phyloP scores from a whole-genome alignment of 2,329 filamentous ascomycete species.

The Fonsecaea monophora region DNA sequence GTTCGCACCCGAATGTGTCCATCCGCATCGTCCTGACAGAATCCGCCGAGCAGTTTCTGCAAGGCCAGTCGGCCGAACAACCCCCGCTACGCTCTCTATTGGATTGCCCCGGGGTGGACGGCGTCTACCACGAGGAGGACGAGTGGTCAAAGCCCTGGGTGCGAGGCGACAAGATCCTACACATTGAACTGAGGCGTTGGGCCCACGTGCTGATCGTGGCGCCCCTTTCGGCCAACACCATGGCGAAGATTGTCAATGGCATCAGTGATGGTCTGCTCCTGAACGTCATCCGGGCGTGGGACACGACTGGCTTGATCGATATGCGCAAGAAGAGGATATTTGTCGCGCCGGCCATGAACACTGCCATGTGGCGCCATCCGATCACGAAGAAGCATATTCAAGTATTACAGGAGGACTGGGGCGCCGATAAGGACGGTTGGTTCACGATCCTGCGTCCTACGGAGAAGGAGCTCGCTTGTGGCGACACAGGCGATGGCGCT shows the following conservation, averaged over 20 bases:
- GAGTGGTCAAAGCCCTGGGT: conserved; percentile 84
- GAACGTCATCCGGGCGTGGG: conserved; percentile 85
- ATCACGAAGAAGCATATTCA: conserved; percentile 75
- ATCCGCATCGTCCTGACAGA: conserved; percentile 85
- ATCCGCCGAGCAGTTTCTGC: conserved; percentile 76
- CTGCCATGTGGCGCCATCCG: conserved; percentile 86
- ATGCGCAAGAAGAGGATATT: conserved; percentile 69
- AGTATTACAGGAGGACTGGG: conserved; percentile 78
- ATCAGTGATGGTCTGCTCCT: conserved; percentile 77
- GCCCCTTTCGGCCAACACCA: conserved; percentile 80
- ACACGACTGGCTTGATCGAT: conserved; percentile 70
- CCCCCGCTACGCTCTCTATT: conserved; percentile 68
- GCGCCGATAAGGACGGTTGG: conserved; percentile 60
- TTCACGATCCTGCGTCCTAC: conserved; percentile 76
- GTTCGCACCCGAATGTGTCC: conserved; percentile 64
- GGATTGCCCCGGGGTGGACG: conserved; percentile 74
- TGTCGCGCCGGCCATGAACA: conserved; percentile 86
- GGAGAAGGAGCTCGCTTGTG: conserved; percentile 81
- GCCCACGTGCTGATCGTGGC: conserved; percentile 80
- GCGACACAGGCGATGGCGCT: conserved; percentile 79
- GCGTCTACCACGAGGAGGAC: conserved; percentile 79
- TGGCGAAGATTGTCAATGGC: conserved; percentile 83
- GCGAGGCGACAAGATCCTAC: conserved; percentile 78
- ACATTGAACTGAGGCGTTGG: conserved; percentile 87
- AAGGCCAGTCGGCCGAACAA: conserved; percentile 77